Base-by-base conservation (phyloP, 768 basidiomycete genomes). In the Lentinula edodes region DNA sequence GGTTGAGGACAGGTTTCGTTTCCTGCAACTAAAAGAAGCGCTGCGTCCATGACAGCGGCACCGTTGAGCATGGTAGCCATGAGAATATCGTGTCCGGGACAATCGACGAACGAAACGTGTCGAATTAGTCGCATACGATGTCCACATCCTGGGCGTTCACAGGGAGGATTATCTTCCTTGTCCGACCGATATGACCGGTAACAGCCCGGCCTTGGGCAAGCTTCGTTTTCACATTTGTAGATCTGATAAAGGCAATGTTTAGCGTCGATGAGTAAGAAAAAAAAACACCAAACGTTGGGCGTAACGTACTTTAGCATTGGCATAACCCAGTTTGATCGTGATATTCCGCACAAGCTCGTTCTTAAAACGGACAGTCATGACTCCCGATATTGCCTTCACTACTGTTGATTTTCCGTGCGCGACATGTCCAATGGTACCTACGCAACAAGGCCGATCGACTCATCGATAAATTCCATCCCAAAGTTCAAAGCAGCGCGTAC, bases 1-100 rank as follows among this genome's bases (percentile, higher is more conserved):
- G 97, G 97, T 71, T 99, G 97, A 1, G 96, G 97, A 74, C 97
- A 98, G 2, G 94, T 93, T 81, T 99, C 97, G 76, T 99, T 99
- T 34, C 92, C 97, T 20, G 97, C 97, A 62, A 99, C 86, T 58
- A 99, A 88, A 1, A 99, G 83, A 0, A 98, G 79, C 5, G 97
- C 97, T 58, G 95, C 97, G 76, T 98, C 95, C 97, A 98, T 99
- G 80, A 98, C 96, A 9, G 97, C 97, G 45, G 97, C 97, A 74
- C 96, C 97, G 83, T 98, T 98, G 67, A 99, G 81, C 97, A 99
- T 99, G 65, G 96, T 99, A 55, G 97, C 97, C 97, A 99, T 99
- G 74, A 99, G 88, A 87, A 99, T 98, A 75, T 98, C 95, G 85
- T 96, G 95, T 64, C 95, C 93, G 1, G 92, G 93, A 68, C 90